A percentile compares a stretch with the other conserved stretches of the same genome.
These are phyloP conservation scores for Barnettozyma siamensis DNA, from an alignment of 805 yeast species.

Conservation along the genomic window DNA sequence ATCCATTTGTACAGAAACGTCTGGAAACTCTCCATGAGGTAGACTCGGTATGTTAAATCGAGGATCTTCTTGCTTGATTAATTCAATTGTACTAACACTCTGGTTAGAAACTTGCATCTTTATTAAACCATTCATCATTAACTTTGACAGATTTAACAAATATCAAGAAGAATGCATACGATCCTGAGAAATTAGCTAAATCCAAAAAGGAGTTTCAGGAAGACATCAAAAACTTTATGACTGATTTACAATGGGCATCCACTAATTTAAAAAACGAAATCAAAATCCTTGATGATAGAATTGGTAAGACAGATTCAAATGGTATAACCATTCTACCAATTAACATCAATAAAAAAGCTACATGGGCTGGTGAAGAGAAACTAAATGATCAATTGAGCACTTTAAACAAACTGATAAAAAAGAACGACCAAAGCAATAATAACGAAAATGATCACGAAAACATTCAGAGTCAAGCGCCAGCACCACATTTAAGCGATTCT, in stretches of 20 bases:
- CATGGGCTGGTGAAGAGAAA: constrained; percentile 57
- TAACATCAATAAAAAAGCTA: constrained; percentile 63
- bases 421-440: neutral
- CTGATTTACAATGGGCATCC: constrained; percentile 52
- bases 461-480: too few relatives aligned
- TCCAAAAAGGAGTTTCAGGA: constrained; percentile 35
- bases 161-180: constrained; percentile 26
- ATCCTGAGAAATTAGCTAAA: constrained; percentile 19
- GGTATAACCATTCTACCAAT: constrained; percentile 60
- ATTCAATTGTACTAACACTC: neutral
- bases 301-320: constrained; percentile 41
- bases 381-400: constrained; percentile 40
- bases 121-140: constrained; percentile 44
- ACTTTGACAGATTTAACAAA: constrained; percentile 37
- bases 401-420: constrained; percentile 25
- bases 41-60: constrained; percentile 31
- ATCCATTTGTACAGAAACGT: constrained; percentile 41
- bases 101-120: constrained; percentile 39
- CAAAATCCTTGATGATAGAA: constrained; percentile 54
- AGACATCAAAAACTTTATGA: constrained; percentile 45
- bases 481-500: neutral
- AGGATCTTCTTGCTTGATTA: too few relatives aligned
- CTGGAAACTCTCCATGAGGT: constrained; percentile 46
- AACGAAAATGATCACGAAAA: neutral
- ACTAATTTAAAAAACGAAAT: constrained; percentile 61